phyloP scores from a whole-genome alignment of 306 rosid species.

The Quercus rubra region DNA sequence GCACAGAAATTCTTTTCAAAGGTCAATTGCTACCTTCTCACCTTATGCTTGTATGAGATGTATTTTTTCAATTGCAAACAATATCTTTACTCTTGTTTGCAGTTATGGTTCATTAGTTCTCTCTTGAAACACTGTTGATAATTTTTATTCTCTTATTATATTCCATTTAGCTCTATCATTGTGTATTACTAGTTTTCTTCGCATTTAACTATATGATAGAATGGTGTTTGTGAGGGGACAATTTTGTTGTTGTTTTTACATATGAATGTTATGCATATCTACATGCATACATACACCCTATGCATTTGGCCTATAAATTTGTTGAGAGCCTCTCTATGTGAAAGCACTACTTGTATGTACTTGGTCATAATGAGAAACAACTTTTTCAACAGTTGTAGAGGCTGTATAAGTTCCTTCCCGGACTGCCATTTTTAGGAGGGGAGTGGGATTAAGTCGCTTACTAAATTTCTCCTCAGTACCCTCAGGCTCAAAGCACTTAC shows the following conservation, averaged over 20 bases:
- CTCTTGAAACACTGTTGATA: conserved; percentile 12
- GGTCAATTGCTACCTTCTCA: conserved; percentile 67
- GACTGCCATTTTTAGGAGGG: background rate
- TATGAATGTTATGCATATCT: background rate
- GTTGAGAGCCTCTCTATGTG: background rate
- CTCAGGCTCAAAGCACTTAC: background rate
- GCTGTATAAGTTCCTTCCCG: background rate
- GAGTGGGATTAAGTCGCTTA: background rate
- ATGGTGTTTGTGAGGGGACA: background rate
- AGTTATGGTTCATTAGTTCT: background rate
- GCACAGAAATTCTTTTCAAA: conserved; percentile 99
- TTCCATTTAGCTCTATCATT: background rate
- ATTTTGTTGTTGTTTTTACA: background rate
- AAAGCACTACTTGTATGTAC: background rate
- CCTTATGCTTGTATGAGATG: conserved; percentile 16
- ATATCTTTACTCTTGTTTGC: conserved; percentile 15
- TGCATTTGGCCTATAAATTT: background rate
- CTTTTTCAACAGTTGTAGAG: background rate
- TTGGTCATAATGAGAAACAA: background rate
- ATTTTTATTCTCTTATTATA: background rate
- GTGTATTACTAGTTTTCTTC: background rate
- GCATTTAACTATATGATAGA: background rate
- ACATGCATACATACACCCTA: background rate
- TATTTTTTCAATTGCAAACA: conserved; percentile 15
- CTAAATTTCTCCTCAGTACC: background rate